phyloP scores from a whole-genome alignment of 768 basidiomycete species.

The Xerocomus brunneocitrinus region DNA sequence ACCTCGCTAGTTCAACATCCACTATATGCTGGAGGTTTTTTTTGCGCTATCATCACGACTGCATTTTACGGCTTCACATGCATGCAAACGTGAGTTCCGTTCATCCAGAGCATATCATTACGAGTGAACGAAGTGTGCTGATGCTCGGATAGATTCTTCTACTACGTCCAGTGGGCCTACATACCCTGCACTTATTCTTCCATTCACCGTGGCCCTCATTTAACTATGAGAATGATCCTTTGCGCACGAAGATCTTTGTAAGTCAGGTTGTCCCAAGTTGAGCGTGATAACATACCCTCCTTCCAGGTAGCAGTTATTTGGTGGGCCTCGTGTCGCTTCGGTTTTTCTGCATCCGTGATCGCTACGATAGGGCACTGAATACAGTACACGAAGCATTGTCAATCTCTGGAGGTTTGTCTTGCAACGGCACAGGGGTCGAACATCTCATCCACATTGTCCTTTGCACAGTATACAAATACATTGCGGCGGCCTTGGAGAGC shows the following conservation, averaged over 20 bases:
- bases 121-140: background rate
- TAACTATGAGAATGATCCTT: background rate
- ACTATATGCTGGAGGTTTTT: background rate
- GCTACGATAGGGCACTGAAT: background rate
- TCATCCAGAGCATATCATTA: too few species aligned
- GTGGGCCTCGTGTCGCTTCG: background rate
- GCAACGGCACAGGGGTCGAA: background rate
- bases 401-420: background rate
- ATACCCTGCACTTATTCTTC: background rate
- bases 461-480: background rate
- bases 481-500: background rate
- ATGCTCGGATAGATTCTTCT: background rate
- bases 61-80: conserved; percentile 1
- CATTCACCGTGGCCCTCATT: background rate
- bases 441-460: background rate
- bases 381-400: background rate
- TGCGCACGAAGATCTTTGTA: background rate
- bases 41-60: background rate
- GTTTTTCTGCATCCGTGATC: background rate
- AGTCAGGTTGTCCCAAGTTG: background rate
- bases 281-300: background rate
- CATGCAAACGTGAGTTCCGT: conserved; percentile 1
- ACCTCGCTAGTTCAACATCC: too few species aligned
- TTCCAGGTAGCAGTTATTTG: background rate
- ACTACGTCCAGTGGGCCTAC: background rate